A percentile compares a stretch with the other conserved stretches of the same genome.
These are phyloP conservation scores for Phialophora tarda DNA, from an alignment of 2,329 filamentous ascomycete genomes.

Conservation along the genomic window DNA sequence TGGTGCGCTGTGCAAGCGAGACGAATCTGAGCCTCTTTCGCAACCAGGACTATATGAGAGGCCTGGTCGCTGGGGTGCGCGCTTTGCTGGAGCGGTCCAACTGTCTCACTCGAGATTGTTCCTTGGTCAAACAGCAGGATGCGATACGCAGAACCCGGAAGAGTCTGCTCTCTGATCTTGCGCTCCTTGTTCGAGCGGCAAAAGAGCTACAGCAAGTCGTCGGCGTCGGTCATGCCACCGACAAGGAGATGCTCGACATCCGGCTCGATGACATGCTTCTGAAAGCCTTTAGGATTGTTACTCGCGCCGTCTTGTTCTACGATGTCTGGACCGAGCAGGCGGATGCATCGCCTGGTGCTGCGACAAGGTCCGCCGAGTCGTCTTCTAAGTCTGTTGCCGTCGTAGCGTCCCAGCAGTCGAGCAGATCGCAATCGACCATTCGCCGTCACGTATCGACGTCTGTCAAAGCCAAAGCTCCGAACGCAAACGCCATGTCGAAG, in stretches of 20 bases:
- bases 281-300: constrained; percentile 93
- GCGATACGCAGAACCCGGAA: constrained; percentile 80
- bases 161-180: constrained; percentile 85
- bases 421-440: constrained; percentile 14
- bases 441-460: constrained; percentile 18
- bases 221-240: constrained; percentile 47
- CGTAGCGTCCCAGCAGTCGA: constrained; percentile 20
- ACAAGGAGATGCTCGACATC: constrained; percentile 65
- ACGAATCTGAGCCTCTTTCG: constrained; percentile 79
- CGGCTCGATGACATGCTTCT: constrained; percentile 91
- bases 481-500: constrained; percentile 14
- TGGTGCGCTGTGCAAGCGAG: constrained; percentile 76
- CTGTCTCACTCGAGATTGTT: constrained; percentile 82
- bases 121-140: constrained; percentile 75
- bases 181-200: constrained; percentile 83
- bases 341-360: constrained; percentile 40
- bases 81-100: constrained; percentile 86
- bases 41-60: constrained; percentile 92
- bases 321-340: constrained; percentile 75
- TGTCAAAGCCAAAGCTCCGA: constrained; percentile 14
- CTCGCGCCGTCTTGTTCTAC: constrained; percentile 83
- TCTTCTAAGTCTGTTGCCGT: constrained; percentile 6
- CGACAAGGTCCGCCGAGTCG: constrained; percentile 33
- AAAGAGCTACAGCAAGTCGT: constrained; percentile 82
- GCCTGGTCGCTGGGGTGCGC: constrained; percentile 89